phyloP scores from a whole-genome alignment of 441 rosid species.

The Croton laevigatus region DNA sequence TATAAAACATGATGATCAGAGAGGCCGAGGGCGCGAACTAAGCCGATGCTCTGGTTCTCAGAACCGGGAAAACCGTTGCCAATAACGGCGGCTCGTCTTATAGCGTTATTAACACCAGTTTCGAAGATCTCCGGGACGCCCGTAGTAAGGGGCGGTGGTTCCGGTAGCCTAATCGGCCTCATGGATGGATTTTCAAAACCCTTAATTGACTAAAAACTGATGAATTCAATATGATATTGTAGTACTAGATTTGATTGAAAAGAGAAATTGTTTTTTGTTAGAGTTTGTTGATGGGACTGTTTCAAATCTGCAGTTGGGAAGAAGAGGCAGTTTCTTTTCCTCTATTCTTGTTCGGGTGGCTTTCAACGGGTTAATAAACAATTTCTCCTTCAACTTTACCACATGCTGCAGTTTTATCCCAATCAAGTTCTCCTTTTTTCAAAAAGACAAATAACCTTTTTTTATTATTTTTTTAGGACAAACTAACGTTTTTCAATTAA shows the following conservation, averaged over 20 bases:
- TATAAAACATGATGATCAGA: constrained; percentile 58
- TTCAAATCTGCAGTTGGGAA: too few relatives aligned
- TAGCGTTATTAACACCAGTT: constrained; percentile 57
- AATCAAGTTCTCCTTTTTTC: too few relatives aligned
- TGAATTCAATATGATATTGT: neutral
- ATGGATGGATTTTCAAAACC: constrained; percentile 24
- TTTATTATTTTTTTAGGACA: too few relatives aligned
- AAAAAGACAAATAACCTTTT: too few relatives aligned
- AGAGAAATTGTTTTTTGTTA: too few relatives aligned
- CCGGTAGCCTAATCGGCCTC: constrained; percentile 85
- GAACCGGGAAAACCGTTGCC: constrained; percentile 81
- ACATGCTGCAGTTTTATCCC: too few relatives aligned
- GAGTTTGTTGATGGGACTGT: neutral
- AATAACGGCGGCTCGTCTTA: constrained; percentile 82
- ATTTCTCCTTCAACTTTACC: too few relatives aligned
- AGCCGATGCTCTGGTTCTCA: constrained; percentile 84
- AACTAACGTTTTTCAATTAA: too few relatives aligned
- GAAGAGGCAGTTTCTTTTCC: too few relatives aligned
- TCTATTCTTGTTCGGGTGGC: too few relatives aligned
- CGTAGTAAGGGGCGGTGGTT: constrained; percentile 58
- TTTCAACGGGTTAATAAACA: too few relatives aligned
- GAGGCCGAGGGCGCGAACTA: constrained; percentile 82
- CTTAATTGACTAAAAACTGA: neutral
- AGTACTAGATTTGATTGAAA: neutral
- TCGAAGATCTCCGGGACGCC: constrained; percentile 92